phyloP scores from a whole-genome alignment of 2,329 filamentous ascomycete species.

The Tolypocladium tropicale region DNA sequence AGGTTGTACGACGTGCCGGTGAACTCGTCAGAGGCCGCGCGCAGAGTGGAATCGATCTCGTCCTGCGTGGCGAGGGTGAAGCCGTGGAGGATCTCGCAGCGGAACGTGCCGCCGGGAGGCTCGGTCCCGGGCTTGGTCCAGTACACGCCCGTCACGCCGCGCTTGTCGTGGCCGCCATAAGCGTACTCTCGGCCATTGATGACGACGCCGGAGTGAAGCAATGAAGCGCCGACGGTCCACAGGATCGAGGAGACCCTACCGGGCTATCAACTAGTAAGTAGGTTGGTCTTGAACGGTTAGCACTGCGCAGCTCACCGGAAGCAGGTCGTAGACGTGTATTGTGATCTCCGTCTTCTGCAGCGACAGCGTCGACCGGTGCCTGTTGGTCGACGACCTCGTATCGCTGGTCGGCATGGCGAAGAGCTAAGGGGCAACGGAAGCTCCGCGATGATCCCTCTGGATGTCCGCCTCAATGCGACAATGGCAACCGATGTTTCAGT shows the following conservation, averaged over 20 bases:
- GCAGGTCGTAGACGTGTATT: constrained; percentile 70
- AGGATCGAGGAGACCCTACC: constrained; percentile 65
- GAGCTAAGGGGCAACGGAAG: background rate
- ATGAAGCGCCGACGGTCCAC: constrained; percentile 67
- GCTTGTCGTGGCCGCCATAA: constrained; percentile 70
- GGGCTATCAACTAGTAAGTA: constrained; percentile 36
- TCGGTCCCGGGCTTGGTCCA: constrained; percentile 64
- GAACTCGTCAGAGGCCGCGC: constrained; percentile 60
- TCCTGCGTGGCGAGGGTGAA: constrained; percentile 59
- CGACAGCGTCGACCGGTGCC: constrained; percentile 56
- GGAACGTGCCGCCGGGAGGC: constrained; percentile 70
- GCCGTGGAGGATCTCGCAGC: constrained; percentile 65
- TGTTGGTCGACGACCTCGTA: constrained; percentile 14
- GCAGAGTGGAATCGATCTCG: constrained; percentile 64
- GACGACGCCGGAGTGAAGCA: constrained; percentile 75
- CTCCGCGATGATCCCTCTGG: background rate
- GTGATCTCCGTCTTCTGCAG: constrained; percentile 62
- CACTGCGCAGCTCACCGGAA: constrained; percentile 44
- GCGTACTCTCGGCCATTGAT: constrained; percentile 76
- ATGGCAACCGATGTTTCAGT: background rate
- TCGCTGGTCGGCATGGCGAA: constrained; percentile 17
- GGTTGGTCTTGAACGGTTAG: constrained; percentile 3
- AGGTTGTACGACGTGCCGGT: constrained; percentile 71
- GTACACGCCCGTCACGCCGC: constrained; percentile 67
- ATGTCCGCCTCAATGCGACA: background rate